Evolutionary conservation across 208 protist genomes (phyloP).

Genomic region (Wallacemonas sp.): DNA sequence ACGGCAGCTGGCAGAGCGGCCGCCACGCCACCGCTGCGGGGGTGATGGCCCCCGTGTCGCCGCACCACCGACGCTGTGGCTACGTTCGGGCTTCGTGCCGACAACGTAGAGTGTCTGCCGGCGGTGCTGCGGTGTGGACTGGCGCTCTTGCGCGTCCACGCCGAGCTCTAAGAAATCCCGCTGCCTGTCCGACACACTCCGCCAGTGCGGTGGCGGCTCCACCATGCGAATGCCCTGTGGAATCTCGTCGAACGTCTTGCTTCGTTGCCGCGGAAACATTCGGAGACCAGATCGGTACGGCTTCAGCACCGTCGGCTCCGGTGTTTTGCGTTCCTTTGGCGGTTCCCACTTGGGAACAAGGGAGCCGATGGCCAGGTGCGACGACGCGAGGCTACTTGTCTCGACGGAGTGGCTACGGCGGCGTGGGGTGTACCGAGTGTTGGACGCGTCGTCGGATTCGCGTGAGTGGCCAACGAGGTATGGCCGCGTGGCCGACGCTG

Average conservation of each 20-base stretch:
- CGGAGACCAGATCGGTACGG: constrained; percentile 37
- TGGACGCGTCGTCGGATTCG: not conserved
- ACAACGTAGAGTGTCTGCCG: not conserved
- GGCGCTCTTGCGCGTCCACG: constrained; percentile 13
- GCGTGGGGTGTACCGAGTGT: not conserved
- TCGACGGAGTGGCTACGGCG: constrained; percentile 4
- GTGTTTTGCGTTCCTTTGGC: constrained; percentile 27
- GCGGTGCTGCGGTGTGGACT: not conserved
- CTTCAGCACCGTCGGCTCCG: constrained; percentile 50
- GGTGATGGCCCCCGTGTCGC: not conserved
- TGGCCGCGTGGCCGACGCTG: constrained; percentile 1
- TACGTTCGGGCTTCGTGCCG: not conserved
- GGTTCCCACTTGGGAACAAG: constrained; percentile 51
- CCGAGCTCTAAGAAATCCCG: constrained; percentile 43
- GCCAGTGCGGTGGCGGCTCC: constrained; percentile 53
- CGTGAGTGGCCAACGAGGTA: not conserved
- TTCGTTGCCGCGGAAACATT: constrained; percentile 42
- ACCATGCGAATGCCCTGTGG: constrained; percentile 61
- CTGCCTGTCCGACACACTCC: constrained; percentile 40
- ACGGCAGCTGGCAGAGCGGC: constrained; percentile 19
- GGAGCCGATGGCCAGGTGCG: constrained; percentile 44
- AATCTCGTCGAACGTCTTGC: constrained; percentile 28
- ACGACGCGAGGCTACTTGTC: constrained; percentile 13
- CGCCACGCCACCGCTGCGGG: constrained; percentile 31
- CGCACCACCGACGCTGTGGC: not conserved